These are phyloP conservation scores for Urostyla sp. DNA, from an alignment of 73 alveolate genomes.

Conservation along the genomic window DNA sequence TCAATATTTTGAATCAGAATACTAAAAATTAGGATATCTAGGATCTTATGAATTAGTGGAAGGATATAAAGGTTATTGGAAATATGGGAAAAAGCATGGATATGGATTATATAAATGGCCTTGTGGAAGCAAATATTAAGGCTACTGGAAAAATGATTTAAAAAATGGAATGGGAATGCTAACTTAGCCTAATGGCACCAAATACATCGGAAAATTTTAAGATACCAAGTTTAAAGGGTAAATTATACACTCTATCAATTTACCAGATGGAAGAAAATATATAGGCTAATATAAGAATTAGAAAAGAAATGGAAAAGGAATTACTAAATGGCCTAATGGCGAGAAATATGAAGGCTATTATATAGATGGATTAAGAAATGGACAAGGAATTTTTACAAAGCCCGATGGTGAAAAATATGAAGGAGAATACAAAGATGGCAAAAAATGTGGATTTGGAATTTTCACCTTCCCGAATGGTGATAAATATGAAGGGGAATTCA, in stretches of 20 bases:
- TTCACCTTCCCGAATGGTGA: constrained; percentile 41
- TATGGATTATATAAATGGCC: constrained; percentile 66
- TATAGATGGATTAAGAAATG: constrained; percentile 71
- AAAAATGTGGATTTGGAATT: constrained; percentile 27
- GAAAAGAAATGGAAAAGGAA: constrained; percentile 57
- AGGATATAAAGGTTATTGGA: too few relatives aligned
- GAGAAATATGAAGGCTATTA: constrained; percentile 81
- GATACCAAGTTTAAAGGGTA: too few relatives aligned
- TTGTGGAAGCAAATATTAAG: constrained; percentile 61
- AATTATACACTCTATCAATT: too few relatives aligned
- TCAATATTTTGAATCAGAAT: too few relatives aligned
- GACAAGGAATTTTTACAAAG: constrained; percentile 79
- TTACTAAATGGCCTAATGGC: constrained; percentile 66
- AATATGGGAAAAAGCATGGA: too few relatives aligned
- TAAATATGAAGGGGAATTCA: constrained; percentile 30
- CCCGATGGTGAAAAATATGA: constrained; percentile 51
- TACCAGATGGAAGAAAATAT: too few relatives aligned
- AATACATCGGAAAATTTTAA: too few relatives aligned
- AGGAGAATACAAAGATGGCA: constrained; percentile 48
- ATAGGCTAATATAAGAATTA: too few relatives aligned
- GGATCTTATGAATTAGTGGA: too few relatives aligned
- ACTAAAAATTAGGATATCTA: too few relatives aligned
- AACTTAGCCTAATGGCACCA: too few relatives aligned
- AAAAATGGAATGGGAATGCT: constrained; percentile 66
- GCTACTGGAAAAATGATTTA: constrained; percentile 68